Base-by-base conservation (phyloP, 1,284 basidiomycete species). In the Cutaneotrichosporon cutaneum region DNA sequence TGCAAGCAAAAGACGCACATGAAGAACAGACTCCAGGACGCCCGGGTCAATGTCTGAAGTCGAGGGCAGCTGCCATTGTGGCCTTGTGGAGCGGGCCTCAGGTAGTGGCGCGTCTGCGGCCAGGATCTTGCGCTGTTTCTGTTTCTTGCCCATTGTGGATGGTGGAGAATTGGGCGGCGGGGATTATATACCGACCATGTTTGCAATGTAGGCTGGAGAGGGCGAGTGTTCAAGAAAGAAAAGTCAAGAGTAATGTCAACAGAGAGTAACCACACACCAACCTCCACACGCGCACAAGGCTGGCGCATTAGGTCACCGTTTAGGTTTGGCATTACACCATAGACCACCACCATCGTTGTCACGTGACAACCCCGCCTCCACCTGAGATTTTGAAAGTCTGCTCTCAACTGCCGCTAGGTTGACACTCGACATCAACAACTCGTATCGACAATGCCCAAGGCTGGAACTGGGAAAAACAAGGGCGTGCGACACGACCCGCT, bases 401-500 rank as follows among this genome's bases (percentile, higher is more conserved):
- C 22, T 24, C 14, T 24, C 48, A 36, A 50, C 30, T 27, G 48
- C 45, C 24, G 11, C 44, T 26, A 60, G 44, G 2, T n/a, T 44
- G 50, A 30, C 32, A 60, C 7, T 18, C 47, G 50, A 32, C 36
- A 9, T 42, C 18, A 18, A 42, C 39, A 42, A 42, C 39, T 8
- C 30, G 9, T 30, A 30, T 5, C 30, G 9, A 30, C 30, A 4
- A 80, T 80, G 78, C 78, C 78, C 10, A 68, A 72, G 68, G 72
- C 63, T 26, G 32, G 56, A 26, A 71, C 70, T 56, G 62, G 67
- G 14, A 44, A 62, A 16, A 35, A 60, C 10, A 74, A 75, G 61
- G 67, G 62, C 27, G 50, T 59, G 33, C 67, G 91, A 70, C 92
- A 92, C 77, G 90, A 92, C 71, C 91, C 92, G 24, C 84, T 95